A percentile compares a stretch with the other conserved stretches of the same genome.
These are phyloP conservation scores for Gnetum montanum DNA, from an alignment of 75 land plant species.

Conservation along the genomic window DNA sequence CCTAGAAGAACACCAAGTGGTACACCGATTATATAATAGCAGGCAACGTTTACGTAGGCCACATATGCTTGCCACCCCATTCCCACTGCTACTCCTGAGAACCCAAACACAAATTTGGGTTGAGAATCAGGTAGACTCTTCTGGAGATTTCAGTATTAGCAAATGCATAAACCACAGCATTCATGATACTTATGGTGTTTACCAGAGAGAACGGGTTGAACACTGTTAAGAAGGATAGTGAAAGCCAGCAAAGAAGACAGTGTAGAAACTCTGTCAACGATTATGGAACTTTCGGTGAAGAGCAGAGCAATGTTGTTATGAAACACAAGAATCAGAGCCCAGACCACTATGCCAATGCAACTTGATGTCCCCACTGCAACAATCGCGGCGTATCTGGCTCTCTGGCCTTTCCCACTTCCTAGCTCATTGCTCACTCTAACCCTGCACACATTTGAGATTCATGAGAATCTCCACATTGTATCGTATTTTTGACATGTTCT, in stretches of 20 bases:
- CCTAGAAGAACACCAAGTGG: slow-evolving; percentile 17
- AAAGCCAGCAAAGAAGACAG: slow-evolving; percentile 17
- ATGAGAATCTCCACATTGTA: not conserved
- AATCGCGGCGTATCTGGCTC: slow-evolving; percentile 16
- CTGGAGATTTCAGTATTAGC: no score
- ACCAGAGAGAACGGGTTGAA: slow-evolving; percentile 22
- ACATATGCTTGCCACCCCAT: slow-evolving; percentile 17
- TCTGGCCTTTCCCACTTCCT: slow-evolving; percentile 21
- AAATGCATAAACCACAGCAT: no score
- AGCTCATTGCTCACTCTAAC: slow-evolving; percentile 30
- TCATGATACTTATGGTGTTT: no score
- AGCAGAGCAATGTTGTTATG: slow-evolving; percentile 17
- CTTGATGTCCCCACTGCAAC: slow-evolving; percentile 13
- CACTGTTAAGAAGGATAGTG: slow-evolving; percentile 12
- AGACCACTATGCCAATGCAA: slow-evolving; percentile 12
- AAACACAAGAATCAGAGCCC: slow-evolving; percentile 3
- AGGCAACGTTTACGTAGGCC: slow-evolving; percentile 15
- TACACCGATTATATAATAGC: slow-evolving; percentile 19
- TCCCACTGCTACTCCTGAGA: slow-evolving; percentile 14
- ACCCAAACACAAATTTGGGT: not conserved
- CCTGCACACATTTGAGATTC: not conserved
- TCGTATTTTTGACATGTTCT: no score
- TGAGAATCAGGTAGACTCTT: no score
- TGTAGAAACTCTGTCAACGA: slow-evolving; percentile 1
- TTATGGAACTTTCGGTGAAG: slow-evolving; percentile 13